A percentile compares a stretch with the other conserved stretches of the same genome.
phyloP scores from a whole-genome alignment of 257 asterid genomes.

The Thymus mandschuricus region DNA sequence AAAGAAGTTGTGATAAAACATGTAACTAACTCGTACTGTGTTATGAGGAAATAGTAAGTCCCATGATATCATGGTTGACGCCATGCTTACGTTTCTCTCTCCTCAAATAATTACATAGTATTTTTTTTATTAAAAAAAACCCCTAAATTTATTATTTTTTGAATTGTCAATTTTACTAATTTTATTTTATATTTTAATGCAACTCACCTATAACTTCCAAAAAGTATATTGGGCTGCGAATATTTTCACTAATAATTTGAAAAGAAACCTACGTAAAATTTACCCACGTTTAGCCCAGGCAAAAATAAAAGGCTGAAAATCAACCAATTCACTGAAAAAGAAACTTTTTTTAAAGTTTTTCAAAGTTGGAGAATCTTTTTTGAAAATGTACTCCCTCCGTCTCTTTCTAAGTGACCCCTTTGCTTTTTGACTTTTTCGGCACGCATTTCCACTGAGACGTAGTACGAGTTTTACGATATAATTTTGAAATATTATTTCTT shows the following conservation, averaged over 20 bases:
- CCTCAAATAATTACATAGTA: background rate
- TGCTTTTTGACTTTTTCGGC: no score
- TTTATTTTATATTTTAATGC: no score
- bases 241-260: background rate
- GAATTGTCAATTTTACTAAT: no score
- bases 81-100: constrained; percentile 33
- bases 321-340: background rate
- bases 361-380: constrained; percentile 6
- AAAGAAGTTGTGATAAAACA: background rate
- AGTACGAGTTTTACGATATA: no score
- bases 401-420: no score
- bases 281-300: background rate
- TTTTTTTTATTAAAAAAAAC: background rate
- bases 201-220: background rate
- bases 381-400: no score
- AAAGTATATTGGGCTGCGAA: background rate
- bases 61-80: constrained; percentile 42
- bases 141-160: no score
- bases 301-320: background rate
- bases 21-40: constrained; percentile 42
- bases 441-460: no score
- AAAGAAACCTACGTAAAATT: background rate
- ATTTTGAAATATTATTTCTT: no score
- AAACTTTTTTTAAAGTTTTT: background rate
- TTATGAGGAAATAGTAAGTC: constrained; percentile 31